These are phyloP conservation scores for Skeletonema marinoi DNA, from an alignment of 108 stramenopile species.

Conservation along the genomic window DNA sequence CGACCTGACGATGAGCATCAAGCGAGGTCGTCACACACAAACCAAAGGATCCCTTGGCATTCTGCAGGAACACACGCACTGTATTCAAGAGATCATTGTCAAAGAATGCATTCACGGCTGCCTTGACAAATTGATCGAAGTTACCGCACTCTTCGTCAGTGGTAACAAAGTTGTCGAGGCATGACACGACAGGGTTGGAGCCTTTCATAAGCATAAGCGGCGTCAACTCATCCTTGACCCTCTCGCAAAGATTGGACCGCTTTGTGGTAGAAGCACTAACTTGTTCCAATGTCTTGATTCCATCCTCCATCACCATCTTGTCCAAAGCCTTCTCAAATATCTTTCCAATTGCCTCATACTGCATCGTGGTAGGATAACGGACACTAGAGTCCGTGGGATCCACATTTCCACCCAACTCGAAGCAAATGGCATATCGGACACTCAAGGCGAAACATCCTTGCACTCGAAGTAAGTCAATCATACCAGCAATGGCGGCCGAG, in stretches of 20 bases:
- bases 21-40: no score
- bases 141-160: conserved; percentile 9
- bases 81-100: conserved; percentile 68
- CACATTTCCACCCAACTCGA: conserved; percentile 18
- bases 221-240: background rate
- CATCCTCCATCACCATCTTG: conserved; percentile 9
- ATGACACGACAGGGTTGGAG: background rate
- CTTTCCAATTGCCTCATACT: conserved; percentile 52
- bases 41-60: conserved; percentile 71
- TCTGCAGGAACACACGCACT: conserved; percentile 50
- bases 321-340: conserved; percentile 57
- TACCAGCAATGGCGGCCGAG: conserved; percentile 65
- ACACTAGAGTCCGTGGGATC: background rate
- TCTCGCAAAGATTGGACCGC: background rate
- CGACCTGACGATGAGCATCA: no score
- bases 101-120: conserved; percentile 63
- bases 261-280: background rate
- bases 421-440: conserved; percentile 57
- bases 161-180: conserved; percentile 4
- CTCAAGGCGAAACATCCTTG: conserved; percentile 66
- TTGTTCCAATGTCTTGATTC: conserved; percentile 8
- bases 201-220: background rate
- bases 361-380: conserved; percentile 38
- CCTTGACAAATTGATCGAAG: conserved; percentile 11
- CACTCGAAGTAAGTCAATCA: conserved; percentile 62